Base-by-base conservation (phyloP, 169 alveolate genomes). In the Plasmodium gaboni region DNA sequence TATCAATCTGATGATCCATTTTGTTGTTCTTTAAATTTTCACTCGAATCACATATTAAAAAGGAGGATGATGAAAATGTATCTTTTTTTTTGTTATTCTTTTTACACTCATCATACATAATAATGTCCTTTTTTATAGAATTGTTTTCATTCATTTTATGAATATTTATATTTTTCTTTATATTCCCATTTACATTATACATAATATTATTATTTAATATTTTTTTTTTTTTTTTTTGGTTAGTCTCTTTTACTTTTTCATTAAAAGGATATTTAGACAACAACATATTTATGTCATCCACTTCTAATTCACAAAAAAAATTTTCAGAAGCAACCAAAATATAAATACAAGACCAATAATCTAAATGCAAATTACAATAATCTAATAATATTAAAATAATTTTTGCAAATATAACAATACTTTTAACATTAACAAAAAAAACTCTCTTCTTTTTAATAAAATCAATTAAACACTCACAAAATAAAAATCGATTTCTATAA, bases 261-360 rank as follows among this genome's bases (percentile, higher is more conserved):
- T 15, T 64, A 44, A 48, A 50, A 48, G 48, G 61, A 65, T 59
- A 57, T 72, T 73, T 55, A 15, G 46, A 50, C 22, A 76, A n/a
- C 48, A 64, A 51, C 22, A 38, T 53, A 46, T 65, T 78, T 22
- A 78, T 46, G 32, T 78, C 15, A 6, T 59, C 9, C 7, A 6
- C 61, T 55, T 65, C 74, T 10, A 65, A 46, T 78, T 78, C 89
- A 65, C 64, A 50, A 51, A 64, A 78, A 50, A 78, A 78, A 51
- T 78, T 78, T 78, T 78, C 89, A 19, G 89, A 64, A 15, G 89
- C 89, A 13, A 78, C 69, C 50, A 78, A 65, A 65, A 78, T 78
- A 24, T 78, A 78, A n/a, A 78, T 65, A 38, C 78, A 64, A 15
- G 78, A 78, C 89, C 89, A 78, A 42, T 78, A 78, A 51, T 78